Evolutionary conservation across 179 eudicot genomes (phyloP), one percentile per base, ranked within the genome.

Genomic region (Nepenthes alata): DNA sequence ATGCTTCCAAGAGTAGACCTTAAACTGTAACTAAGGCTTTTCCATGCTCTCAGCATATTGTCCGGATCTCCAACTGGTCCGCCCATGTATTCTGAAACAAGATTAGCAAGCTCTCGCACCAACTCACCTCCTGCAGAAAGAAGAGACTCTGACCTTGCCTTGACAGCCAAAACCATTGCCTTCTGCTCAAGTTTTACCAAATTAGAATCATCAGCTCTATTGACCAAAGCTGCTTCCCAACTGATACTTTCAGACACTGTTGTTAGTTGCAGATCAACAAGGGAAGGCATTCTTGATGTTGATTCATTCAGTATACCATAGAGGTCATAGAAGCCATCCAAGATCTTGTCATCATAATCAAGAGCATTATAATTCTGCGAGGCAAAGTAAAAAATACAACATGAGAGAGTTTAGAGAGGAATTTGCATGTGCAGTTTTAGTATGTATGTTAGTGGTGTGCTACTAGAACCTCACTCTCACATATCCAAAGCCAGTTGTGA

Each of bases 281-380:
- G 98, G 66, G 95, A 82, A 61, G 98, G 98, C 97, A 93, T 89
- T 55, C 89, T 83, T 47, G 93, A 81, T 37, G 77, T 69, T 55
- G 75, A 74, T 47, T 74, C 85, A 12, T 64, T 70, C 68, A 77
- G 57, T 59, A 87, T 73, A 38, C 95, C 97, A 70, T 89, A 85
- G 13, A 93, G 73, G 75, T 93, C 97, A 72, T 93, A 93, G 66
- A 93, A 93, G 59, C 98, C 98, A 74, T 93, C 98, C 72, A 89
- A 72, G 61, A 93, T 85, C 87, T 93, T 93, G 80, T 93, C 98
- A 69, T 89, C 86, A 59, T 93, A 93, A 85, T 94, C 75, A 61
- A 93, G 98, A 67, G 93, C 79, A 73, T 81, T 85, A 76, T 87
- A 85, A 74, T 87, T 89, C 98, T 93, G 97, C 76, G 73, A 80